Evolutionary conservation across 805 yeast genomes (phyloP).

Genomic region (Cyberlindnera misumaiensis): DNA sequence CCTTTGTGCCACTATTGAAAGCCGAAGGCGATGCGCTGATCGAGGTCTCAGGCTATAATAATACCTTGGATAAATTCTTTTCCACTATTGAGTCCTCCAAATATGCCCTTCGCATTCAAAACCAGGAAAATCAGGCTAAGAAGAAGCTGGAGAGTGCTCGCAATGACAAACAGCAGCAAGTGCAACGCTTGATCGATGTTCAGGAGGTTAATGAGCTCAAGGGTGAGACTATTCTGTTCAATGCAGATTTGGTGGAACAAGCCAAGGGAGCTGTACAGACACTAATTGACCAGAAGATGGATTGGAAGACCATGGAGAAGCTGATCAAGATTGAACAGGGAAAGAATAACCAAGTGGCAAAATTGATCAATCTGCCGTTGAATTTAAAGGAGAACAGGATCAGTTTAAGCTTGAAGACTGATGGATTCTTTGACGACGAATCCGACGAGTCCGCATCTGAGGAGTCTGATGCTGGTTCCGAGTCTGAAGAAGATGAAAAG

Average conservation of each 20-base stretch:
- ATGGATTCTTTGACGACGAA: slow-evolving; percentile 30
- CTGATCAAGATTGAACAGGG: slow-evolving; percentile 62
- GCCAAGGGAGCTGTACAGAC: slow-evolving; percentile 63
- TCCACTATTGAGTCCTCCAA: slow-evolving; percentile 82
- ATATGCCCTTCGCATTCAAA: slow-evolving; percentile 65
- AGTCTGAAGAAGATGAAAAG: slow-evolving; percentile 7
- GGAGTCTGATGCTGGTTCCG: slow-evolving; percentile 20
- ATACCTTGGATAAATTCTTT: slow-evolving; percentile 76
- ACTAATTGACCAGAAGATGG: slow-evolving; percentile 77
- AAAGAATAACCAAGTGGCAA: slow-evolving; percentile 59
- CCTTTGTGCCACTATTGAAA: slow-evolving; percentile 48
- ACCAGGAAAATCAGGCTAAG: slow-evolving; percentile 68
- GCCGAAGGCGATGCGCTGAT: slow-evolving; percentile 32
- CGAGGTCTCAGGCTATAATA: slow-evolving; percentile 60
- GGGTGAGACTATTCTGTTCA: slow-evolving; percentile 65
- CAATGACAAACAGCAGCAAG: slow-evolving; percentile 62
- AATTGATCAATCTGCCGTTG: slow-evolving; percentile 56
- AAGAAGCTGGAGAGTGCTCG: slow-evolving; percentile 71
- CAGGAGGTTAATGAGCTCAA: slow-evolving; percentile 58
- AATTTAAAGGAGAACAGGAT: slow-evolving; percentile 65
- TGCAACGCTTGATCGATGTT: slow-evolving; percentile 54
- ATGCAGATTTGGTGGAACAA: slow-evolving; percentile 65
- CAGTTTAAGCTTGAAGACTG: slow-evolving; percentile 46
- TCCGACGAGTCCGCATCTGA: slow-evolving; percentile 24
- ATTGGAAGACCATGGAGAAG: slow-evolving; percentile 85